A percentile compares a stretch with the other conserved stretches of the same genome.
Conservation (phyloP, 2,329 filamentous ascomycete genomes). For the Leptographium flavum region DNA sequence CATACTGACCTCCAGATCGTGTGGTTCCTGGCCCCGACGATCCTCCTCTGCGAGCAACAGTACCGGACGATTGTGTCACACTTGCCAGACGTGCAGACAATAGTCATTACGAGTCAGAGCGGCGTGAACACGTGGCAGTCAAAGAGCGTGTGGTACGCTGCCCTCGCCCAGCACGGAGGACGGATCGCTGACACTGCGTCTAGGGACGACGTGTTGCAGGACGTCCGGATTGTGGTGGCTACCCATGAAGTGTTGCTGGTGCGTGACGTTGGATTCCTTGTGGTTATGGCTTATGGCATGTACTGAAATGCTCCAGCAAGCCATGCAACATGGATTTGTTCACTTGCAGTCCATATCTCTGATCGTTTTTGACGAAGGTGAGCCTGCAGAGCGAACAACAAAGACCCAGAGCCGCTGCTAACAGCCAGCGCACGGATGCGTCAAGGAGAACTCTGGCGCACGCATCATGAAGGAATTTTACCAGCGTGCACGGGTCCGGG, state of each 20-base stretch:
- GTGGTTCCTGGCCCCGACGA: constrained; percentile 63
- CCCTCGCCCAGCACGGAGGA: not conserved
- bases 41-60: constrained; percentile 55
- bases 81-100: constrained; percentile 43
- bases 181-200: not conserved
- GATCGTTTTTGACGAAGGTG: constrained; percentile 74
- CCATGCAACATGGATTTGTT: constrained; percentile 61
- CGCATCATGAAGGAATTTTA: constrained; percentile 65
- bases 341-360: constrained; percentile 47
- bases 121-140: constrained; percentile 61
- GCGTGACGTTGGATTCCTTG: not conserved
- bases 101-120: constrained; percentile 52
- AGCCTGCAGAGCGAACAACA: too few species aligned
- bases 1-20: constrained; percentile 29
- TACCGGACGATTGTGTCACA: constrained; percentile 42
- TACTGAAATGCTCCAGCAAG: constrained; percentile 30
- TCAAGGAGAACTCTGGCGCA: constrained; percentile 46
- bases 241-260: constrained; percentile 56
- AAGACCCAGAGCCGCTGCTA: not conserved
- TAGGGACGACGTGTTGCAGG: constrained; percentile 48
- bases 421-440: constrained; percentile 57
- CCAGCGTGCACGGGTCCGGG: constrained; percentile 27
- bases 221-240: constrained; percentile 59
- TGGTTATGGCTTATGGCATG: not conserved
- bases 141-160: constrained; percentile 35